Conservation (phyloP, 257 asterid genomes). For the Solanum phureja region DNA sequence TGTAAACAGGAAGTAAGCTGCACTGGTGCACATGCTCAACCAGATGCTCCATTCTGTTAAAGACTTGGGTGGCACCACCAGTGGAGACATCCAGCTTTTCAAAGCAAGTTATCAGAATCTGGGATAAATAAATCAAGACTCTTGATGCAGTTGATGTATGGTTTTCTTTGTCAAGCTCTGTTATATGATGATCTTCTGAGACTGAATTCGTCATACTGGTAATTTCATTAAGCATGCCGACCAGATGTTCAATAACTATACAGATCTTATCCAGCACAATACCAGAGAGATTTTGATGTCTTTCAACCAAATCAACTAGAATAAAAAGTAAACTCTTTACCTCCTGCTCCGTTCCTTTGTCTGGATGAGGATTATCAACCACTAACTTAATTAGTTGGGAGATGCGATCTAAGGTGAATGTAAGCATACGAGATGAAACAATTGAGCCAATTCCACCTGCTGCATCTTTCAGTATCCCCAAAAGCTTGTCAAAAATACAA, state of each 20-base stretch:
- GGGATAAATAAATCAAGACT: conserved; percentile 34
- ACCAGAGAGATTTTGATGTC: conserved; percentile 27
- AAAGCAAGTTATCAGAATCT: conserved; percentile 40
- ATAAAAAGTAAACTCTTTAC: conserved; percentile 42
- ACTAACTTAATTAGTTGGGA: conserved; percentile 23
- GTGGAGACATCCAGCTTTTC: conserved; percentile 29
- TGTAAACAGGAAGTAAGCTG: conserved; percentile 26
- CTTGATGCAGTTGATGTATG: conserved; percentile 13
- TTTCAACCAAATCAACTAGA: conserved; percentile 41
- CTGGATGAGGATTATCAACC: conserved; percentile 17
- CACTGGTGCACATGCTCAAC: conserved; percentile 31
- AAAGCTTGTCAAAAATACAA: conserved; percentile 42
- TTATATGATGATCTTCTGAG: conserved; percentile 2
- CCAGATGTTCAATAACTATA: conserved; percentile 33
- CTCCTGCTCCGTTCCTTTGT: conserved; percentile 33
- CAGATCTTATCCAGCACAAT: conserved; percentile 42
- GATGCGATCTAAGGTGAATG: conserved; percentile 38
- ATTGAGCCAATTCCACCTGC: conserved; percentile 25
- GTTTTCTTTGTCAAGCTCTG: conserved; percentile 14
- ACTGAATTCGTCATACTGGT: conserved; percentile 15
- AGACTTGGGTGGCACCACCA: conserved; percentile 20
- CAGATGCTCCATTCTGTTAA: conserved; percentile 38
- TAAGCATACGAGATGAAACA: conserved; percentile 34
- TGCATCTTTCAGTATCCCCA: conserved; percentile 35
- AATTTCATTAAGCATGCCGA: conserved; percentile 17